A percentile compares a stretch with the other conserved stretches of the same genome.
These are phyloP conservation scores for Ganoderma sinense DNA, from an alignment of 1,284 basidiomycete species.

Conservation along the genomic window DNA sequence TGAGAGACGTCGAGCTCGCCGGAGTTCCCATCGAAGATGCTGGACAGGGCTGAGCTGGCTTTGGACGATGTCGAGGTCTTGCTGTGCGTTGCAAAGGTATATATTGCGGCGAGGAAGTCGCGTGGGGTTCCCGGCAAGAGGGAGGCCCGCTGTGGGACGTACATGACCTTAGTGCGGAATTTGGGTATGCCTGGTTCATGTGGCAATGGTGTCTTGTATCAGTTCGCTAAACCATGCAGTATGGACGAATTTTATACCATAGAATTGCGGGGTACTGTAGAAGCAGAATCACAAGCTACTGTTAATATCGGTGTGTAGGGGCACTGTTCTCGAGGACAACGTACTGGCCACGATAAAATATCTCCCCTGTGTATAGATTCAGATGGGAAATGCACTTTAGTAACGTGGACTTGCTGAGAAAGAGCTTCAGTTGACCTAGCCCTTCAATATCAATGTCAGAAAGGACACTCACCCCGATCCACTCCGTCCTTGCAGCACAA, in stretches of 20 bases:
- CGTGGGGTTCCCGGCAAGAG: slow-evolving; percentile 82
- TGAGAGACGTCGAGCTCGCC: slow-evolving; percentile 19
- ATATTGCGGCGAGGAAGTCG: slow-evolving; percentile 70
- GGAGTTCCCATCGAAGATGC: slow-evolving; percentile 29
- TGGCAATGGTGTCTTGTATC: not conserved
- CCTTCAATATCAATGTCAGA: not conserved
- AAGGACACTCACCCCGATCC: slow-evolving; percentile 62
- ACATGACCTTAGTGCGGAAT: slow-evolving; percentile 81
- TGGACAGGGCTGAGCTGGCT: slow-evolving; percentile 13
- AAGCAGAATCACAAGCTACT: too few species aligned
- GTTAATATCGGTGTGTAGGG: not conserved
- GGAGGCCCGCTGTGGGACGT: slow-evolving; percentile 87
- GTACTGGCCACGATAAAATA: slow-evolving; percentile 72
- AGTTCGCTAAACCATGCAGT: not conserved
- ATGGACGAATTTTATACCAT: slow-evolving; percentile 46
- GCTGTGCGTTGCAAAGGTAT: slow-evolving; percentile 61
- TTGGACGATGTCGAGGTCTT: slow-evolving; percentile 30
- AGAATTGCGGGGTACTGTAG: slow-evolving; percentile 59
- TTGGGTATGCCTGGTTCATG: slow-evolving; percentile 77
- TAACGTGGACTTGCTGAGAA: slow-evolving; percentile 78
- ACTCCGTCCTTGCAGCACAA: slow-evolving; percentile 78
- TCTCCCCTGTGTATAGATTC: slow-evolving; percentile 72
- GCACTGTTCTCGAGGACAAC: slow-evolving; percentile 30
- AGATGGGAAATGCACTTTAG: slow-evolving; percentile 86
- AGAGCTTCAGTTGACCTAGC: not conserved